A percentile compares a stretch with the other conserved stretches of the same genome.
phyloP scores from a whole-genome alignment of 371 early-diverging fungal genomes.

The Thermomucor indicae-seudaticae region DNA sequence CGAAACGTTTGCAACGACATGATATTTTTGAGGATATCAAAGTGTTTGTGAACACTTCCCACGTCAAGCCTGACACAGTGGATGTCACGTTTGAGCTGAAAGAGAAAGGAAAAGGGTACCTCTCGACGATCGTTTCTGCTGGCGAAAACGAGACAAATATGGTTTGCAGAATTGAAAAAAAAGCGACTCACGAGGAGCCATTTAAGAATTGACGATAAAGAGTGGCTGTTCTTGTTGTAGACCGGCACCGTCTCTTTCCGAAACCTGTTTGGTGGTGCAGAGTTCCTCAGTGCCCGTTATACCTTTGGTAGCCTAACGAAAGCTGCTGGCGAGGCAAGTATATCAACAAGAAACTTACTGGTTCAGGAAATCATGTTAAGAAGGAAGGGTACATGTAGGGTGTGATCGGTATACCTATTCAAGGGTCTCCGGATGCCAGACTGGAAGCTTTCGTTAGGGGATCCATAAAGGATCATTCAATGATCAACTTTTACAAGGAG shows the following conservation, averaged over 20 bases:
- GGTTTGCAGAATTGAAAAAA: conserved; percentile 10
- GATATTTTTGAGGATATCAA: conserved; percentile 75
- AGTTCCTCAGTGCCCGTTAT: conserved; percentile 59
- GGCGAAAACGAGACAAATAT: conserved; percentile 38
- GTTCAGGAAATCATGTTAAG: not conserved
- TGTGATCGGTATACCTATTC: conserved; percentile 27
- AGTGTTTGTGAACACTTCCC: conserved; percentile 61
- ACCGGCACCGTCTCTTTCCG: conserved; percentile 56
- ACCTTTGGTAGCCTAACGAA: conserved; percentile 68
- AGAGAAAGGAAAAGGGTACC: conserved; percentile 31
- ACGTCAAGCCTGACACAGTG: conserved; percentile 41
- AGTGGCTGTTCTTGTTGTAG: conserved; percentile 30
- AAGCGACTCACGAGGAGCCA: too few species aligned
- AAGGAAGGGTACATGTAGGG: conserved; percentile 3
- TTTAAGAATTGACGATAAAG: too few species aligned
- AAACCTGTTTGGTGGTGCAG: conserved; percentile 85
- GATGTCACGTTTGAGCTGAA: conserved; percentile 57
- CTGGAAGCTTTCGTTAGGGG: conserved; percentile 34
- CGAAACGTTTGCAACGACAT: conserved; percentile 59
- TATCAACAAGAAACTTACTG: too few species aligned
- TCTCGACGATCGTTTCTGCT: conserved; percentile 25
- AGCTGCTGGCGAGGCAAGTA: conserved; percentile 60
- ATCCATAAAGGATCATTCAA: conserved; percentile 35
- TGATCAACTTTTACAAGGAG: conserved; percentile 31
- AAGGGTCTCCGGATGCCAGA: conserved; percentile 26